A percentile compares a stretch with the other conserved stretches of the same genome.
These are phyloP conservation scores for Fusarium coicis DNA, from an alignment of 2,329 filamentous ascomycete genomes.

Conservation along the genomic window DNA sequence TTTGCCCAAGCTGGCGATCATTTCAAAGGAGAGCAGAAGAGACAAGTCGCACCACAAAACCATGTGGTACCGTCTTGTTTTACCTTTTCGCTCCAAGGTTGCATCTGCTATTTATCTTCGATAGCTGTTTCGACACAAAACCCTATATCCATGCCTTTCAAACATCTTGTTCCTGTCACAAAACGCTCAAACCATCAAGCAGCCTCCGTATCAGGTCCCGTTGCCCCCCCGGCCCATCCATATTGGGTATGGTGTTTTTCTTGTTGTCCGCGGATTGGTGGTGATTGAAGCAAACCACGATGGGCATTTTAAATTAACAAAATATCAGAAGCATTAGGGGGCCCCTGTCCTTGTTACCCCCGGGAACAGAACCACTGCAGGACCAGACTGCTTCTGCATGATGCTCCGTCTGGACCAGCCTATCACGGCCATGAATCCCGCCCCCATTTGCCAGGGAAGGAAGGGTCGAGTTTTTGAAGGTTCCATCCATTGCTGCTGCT, in stretches of 20 bases:
- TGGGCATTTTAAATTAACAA: conserved; percentile 38
- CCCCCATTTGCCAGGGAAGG: conserved; percentile 26
- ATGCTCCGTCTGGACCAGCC: conserved; percentile 19
- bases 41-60: not conserved
- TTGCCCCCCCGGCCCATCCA: conserved; percentile 15
- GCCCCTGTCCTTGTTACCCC: conserved; percentile 14
- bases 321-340: conserved; percentile 17
- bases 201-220: not conserved
- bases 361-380: not conserved
- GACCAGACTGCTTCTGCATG: conserved; percentile 25
- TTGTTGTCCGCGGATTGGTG: conserved; percentile 14
- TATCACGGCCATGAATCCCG: conserved; percentile 30
- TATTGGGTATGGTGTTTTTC: conserved; percentile 27
- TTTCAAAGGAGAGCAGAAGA: not conserved
- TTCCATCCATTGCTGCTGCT: conserved; percentile 17
- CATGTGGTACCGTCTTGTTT: not conserved
- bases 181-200: not conserved
- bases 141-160: conserved; percentile 3
- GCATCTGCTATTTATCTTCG: not conserved
- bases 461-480: conserved; percentile 9
- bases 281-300: conserved; percentile 30
- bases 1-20: conserved; percentile 25
- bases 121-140: conserved; percentile 15
- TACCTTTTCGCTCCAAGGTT: not conserved
- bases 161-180: conserved; percentile 13